Percentiles rank a stretch among this genome's conserved stretches.
Conservation (phyloP, 2,329 filamentous ascomycete genomes). For the Colletotrichum viniferum region DNA sequence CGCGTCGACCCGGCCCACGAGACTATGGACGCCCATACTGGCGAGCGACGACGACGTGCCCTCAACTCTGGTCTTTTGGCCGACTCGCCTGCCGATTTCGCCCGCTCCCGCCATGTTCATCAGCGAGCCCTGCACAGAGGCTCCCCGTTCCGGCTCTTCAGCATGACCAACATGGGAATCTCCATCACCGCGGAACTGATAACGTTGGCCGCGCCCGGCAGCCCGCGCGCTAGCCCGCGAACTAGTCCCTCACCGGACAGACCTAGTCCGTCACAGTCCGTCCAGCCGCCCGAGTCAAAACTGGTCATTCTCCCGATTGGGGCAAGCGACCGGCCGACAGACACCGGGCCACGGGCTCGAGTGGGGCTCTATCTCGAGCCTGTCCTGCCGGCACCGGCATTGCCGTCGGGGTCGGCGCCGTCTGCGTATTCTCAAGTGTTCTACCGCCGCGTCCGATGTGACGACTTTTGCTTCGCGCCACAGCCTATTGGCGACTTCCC, state of each 20-base stretch:
- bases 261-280: neutral
- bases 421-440: neutral
- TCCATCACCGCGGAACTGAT: constrained; percentile 3
- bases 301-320: constrained; percentile 6
- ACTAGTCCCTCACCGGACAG: neutral
- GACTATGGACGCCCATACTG: neutral
- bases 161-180: constrained; percentile 18
- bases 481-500: constrained; percentile 1
- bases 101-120: constrained; percentile 3
- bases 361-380: constrained; percentile 11
- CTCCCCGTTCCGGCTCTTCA: constrained; percentile 9
- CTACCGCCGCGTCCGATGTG: constrained; percentile 7
- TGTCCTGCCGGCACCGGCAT: neutral
- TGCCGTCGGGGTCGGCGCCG: neutral
- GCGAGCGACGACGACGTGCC: neutral
- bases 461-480: constrained; percentile 7
- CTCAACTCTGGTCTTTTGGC: constrained; percentile 1
- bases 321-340: constrained; percentile 3
- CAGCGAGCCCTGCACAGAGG: constrained; percentile 8
- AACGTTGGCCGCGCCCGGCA: neutral
- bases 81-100: constrained; percentile 8
- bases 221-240: neutral
- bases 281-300: neutral
- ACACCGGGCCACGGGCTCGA: neutral
- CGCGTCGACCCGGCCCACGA: neutral